phyloP scores from a whole-genome alignment of 352 stramenopile species.

The Phytophthora pisi region DNA sequence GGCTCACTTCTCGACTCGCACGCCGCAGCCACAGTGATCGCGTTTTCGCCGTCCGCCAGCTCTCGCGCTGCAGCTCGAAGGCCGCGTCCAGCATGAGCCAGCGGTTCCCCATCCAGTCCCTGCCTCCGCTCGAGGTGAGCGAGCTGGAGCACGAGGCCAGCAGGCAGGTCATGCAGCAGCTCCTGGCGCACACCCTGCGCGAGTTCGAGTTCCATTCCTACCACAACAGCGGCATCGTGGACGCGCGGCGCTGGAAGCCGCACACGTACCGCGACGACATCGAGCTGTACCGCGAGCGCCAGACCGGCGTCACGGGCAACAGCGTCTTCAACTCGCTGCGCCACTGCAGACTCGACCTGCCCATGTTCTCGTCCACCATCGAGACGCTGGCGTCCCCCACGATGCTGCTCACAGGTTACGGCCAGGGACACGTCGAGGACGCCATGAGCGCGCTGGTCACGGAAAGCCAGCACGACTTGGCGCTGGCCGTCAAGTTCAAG shows the following conservation, averaged over 20 bases:
- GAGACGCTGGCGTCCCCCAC: slow-evolving; percentile 36
- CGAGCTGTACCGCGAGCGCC: slow-evolving; percentile 50
- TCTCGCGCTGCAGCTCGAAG: slow-evolving; percentile 11
- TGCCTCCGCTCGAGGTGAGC: slow-evolving; percentile 45
- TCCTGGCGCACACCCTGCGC: slow-evolving; percentile 48
- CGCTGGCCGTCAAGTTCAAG: slow-evolving; percentile 60
- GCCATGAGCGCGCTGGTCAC: slow-evolving; percentile 60
- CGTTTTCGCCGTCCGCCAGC: not conserved
- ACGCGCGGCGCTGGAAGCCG: slow-evolving; percentile 50
- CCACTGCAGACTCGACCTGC: slow-evolving; percentile 39
- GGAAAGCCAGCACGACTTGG: slow-evolving; percentile 59
- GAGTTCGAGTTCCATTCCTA: slow-evolving; percentile 56
- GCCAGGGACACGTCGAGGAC: slow-evolving; percentile 56
- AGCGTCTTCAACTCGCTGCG: slow-evolving; percentile 31
- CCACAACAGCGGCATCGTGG: slow-evolving; percentile 39
- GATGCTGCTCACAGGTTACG: slow-evolving; percentile 57
- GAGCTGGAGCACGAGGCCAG: slow-evolving; percentile 38
- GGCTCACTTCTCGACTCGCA: slow-evolving; percentile 36
- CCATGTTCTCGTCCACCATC: slow-evolving; percentile 34
- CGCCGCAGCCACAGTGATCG: slow-evolving; percentile 1
- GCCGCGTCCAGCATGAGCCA: slow-evolving; percentile 25
- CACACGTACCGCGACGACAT: slow-evolving; percentile 49
- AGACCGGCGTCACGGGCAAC: slow-evolving; percentile 31
- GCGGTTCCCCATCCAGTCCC: slow-evolving; percentile 49
- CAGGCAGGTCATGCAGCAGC: slow-evolving; percentile 40